Evolutionary conservation across 768 basidiomycete genomes (phyloP), one percentile per base, ranked within the genome.

Genomic region (Pisolithus microcarpus): DNA sequence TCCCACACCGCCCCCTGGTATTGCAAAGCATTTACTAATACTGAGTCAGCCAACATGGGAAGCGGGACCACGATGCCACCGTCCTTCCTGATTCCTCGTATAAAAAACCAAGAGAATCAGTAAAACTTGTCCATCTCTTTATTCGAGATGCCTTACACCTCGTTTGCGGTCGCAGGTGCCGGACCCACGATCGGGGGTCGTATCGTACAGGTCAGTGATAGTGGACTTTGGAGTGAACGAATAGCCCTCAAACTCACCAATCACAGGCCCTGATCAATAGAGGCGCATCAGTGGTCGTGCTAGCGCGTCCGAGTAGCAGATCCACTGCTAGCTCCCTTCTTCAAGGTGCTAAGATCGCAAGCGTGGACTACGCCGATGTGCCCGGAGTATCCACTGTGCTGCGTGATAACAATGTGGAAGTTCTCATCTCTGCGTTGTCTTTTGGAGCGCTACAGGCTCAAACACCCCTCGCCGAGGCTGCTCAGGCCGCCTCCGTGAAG

Each of bases 111-210:
- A 15, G 11, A 5, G 13, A 15, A 15, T 15, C 13, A 15, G 34
- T 15, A 34, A 11, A 34, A 15, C 13, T 34, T 34, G 13, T 1
- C 10, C 8, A 30, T 10, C 9, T 30, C 5, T 34, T 34, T 40
- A 38, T 2, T 38, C 47, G 46, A 37, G 21, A 64, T 66, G 66
- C 47, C 60, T 24, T 67, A 65, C 58, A 62, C 58, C 23, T 70
- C 69, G 7, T 71, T 71, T 43, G 70, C 69, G 36, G 61, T 71
- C 38, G 63, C 56, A 15, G 70, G 70, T 7, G 63, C 67, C 9
- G 70, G 70, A 7, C 65, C 66, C n/a, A 66, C 61, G 37, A 61
- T 71, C 50, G 70, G 70, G 26, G 59, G 46, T 21, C 68, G 63
- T 13, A 70, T 71, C 48, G 65, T 63, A 10, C 58, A 61, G 57